These are phyloP conservation scores for Heimioporus sp. DNA, from an alignment of 768 basidiomycete genomes.

Conservation along the genomic window DNA sequence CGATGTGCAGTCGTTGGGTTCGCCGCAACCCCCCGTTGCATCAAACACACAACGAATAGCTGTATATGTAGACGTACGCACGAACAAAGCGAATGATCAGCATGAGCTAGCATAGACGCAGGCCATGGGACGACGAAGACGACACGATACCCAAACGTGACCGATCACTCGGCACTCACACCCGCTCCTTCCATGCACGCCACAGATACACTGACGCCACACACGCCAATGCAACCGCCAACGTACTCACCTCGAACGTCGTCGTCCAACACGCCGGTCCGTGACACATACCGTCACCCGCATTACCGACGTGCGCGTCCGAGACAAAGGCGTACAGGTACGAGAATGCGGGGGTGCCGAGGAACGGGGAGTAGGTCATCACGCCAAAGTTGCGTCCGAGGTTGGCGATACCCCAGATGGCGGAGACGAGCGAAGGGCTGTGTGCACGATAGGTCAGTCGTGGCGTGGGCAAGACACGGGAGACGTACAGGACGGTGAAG, in stretches of 20 bases:
- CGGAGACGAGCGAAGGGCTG: constrained; percentile 62
- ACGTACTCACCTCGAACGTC: constrained; percentile 58
- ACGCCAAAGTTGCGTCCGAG: constrained; percentile 77
- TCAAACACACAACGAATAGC: too few species aligned
- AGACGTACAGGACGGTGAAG: constrained; percentile 68
- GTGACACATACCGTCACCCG: constrained; percentile 40
- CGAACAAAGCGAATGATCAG: too few species aligned
- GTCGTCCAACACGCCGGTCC: constrained; percentile 63
- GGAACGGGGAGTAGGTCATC: constrained; percentile 70
- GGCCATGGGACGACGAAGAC: too few species aligned
- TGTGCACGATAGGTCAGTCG: background rate
- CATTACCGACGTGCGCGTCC: constrained; percentile 42
- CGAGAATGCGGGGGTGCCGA: constrained; percentile 74
- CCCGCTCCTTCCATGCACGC: constrained; percentile 57
- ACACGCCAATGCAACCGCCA: constrained; percentile 44
- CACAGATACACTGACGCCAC: constrained; percentile 50
- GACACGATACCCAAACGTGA: too few species aligned
- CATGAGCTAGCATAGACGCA: too few species aligned
- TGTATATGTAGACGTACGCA: too few species aligned
- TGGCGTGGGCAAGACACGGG: background rate
- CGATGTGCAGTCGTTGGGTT: too few species aligned
- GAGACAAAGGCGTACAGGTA: constrained; percentile 76
- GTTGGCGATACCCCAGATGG: constrained; percentile 69
- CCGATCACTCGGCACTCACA: constrained; percentile 32
- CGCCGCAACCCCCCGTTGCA: too few species aligned